phyloP scores from a whole-genome alignment of 1,139 yeast species.

The Saccharomyces hybrid region DNA sequence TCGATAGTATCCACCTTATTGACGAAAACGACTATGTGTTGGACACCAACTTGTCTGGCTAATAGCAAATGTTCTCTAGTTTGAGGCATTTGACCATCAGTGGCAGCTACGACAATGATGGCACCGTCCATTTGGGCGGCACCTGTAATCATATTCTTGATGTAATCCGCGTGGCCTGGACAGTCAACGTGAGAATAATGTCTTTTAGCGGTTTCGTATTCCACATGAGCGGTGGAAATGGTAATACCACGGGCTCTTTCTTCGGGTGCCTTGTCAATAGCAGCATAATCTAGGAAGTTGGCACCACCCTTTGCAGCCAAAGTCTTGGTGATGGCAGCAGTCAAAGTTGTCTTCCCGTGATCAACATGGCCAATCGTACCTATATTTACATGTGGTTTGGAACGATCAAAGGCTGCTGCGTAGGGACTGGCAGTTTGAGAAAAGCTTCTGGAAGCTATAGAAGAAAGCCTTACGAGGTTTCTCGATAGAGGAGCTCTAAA shows the following conservation, averaged over 20 bases:
- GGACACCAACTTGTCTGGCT: conserved; percentile 99
- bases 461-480: background rate
- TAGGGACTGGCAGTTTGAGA: conserved; percentile 14
- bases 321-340: conserved; percentile 97
- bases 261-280: conserved; percentile 98
- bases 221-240: conserved; percentile 94
- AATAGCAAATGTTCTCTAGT: conserved; percentile 97
- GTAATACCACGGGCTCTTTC: conserved; percentile 99
- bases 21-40: conserved; percentile 92
- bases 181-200: conserved; percentile 97
- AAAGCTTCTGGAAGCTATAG: conserved; percentile 5
- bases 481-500: background rate
- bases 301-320: conserved; percentile 88
- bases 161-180: conserved; percentile 99
- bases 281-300: conserved; percentile 79
- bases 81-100: conserved; percentile 99
- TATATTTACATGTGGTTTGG: conserved; percentile 92
- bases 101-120: conserved; percentile 96
- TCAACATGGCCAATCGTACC: conserved; percentile 98
- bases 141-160: conserved; percentile 98
- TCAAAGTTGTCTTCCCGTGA: conserved; percentile 96
- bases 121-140: conserved; percentile 99
- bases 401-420: conserved; percentile 75
- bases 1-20: conserved; percentile 97
- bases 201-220: conserved; percentile 85